Base-by-base conservation (phyloP, 2,329 filamentous ascomycete species). In the Cryoendolithus antarcticus region DNA sequence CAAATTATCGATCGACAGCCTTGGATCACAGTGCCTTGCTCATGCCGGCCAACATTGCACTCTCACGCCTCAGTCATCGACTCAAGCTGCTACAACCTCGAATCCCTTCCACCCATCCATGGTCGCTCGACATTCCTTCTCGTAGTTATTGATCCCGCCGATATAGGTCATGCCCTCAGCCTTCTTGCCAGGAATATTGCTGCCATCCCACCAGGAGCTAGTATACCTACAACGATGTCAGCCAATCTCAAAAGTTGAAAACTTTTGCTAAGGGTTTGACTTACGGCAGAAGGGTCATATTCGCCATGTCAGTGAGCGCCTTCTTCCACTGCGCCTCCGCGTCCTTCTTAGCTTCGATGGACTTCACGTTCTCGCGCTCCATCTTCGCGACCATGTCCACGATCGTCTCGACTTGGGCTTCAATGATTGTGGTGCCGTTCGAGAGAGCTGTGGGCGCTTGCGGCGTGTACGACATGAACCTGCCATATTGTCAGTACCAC, bases 351-450 rank as follows among this genome's bases (percentile, higher is more conserved):
- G 62, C 51, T 35, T 66, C 62, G 34, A 64, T 56, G 37, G 60
- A 58, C 27, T 54, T 57, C 40, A 65, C 61, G 9, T 53, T 53
- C 21, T 64, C 54, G 7, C 59, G 53, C 30, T 52, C 48, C 5
- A 60, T 45, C 48, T 58, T 58, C 37, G 57, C 53, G 44, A 69
- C 61, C 12, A 59, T 55, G 35, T 65, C 61, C 27, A 64, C 60
- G 31, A 67, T 63, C 52, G 61, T 67, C 37, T 67, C 62, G 10
- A 59, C 61, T 45, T 69, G 64, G 2, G 58, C 53, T 44, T 67
- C 64, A 21, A 66, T 55, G 44, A 62, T 66, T 19, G 56, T 63
- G 2, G 64, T 64, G 1, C 65, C 64, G 39, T 69, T 69, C 36
- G 57, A 59, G 47, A 67, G 65, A 2, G 63, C 64, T 0, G 64